Evolutionary conservation across 2,329 filamentous ascomycete species (phyloP), one percentile per base, ranked within the genome.

Genomic region (Aspergillus latus): DNA sequence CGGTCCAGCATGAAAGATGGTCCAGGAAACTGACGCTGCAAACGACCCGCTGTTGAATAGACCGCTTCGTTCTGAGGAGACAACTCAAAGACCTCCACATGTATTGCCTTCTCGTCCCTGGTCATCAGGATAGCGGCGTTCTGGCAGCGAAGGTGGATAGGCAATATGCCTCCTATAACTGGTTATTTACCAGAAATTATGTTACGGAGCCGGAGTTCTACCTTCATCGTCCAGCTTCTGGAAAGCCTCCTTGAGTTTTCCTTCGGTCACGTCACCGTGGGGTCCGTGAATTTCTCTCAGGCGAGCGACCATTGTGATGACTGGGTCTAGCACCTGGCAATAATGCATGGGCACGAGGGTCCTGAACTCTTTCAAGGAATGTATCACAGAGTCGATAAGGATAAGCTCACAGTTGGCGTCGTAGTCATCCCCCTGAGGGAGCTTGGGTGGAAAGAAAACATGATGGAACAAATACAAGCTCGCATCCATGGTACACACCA

Each of bases 391-490:
- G 8, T 66, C 55, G 8, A 66, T 46, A 5, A 69, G 52, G 15
- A 56, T 34, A 13, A 40, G 50, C 21, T 77, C 74, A 30, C 70
- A 46, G 5, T 53, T 29, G 42, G 54, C 16, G 13, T 63, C 53
- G 65, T 65, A 63, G 34, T 76, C 71, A 11, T 73, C 66, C 43
- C 63, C 34, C 48, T 80, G 73, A 0, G 80, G 80, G 0, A 82
- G 66, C 40, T 78, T 71, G 1, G 79, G 77, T 0, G 80, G 80
- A 0, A 83, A 71, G 16, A 81, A 79, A 1, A 82, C 64, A 61
- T 83, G 78, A 37, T 80, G 62, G 37, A 80, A 69, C 2, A 80
- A 57, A 58, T 75, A 78, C 26, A n/a, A 37, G n/a, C 28, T 44
- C 10, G 34, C 34, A 5, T 28, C 47, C 4, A 11, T 3, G 26